Conservation (phyloP, 306 rosid genomes). For the Astragalus glycyphyllos region DNA sequence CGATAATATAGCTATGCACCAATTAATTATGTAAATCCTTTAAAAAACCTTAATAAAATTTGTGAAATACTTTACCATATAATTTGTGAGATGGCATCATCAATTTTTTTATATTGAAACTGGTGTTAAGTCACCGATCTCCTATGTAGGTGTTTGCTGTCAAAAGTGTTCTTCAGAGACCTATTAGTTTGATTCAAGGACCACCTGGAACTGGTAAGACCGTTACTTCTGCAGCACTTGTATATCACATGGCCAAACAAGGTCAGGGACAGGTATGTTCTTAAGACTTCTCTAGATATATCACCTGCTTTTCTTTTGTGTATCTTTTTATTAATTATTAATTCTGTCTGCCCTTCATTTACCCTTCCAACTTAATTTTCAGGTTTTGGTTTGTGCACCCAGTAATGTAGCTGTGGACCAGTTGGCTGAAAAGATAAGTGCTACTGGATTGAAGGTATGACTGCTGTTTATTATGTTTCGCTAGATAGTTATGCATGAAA, state of each 20-base stretch:
- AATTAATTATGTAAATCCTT: not conserved
- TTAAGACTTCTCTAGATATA: not conserved
- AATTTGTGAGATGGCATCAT: not conserved
- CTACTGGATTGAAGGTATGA: conserved; percentile 96
- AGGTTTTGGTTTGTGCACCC: conserved; percentile 99
- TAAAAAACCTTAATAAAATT: not conserved
- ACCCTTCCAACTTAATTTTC: conserved; percentile 30
- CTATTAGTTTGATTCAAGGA: conserved; percentile 99
- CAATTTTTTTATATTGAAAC: not conserved
- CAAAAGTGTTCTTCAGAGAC: conserved; percentile 98
- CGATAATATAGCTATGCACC: not conserved
- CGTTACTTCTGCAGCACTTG: conserved; percentile 98
- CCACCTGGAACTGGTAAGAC: conserved; percentile 99
- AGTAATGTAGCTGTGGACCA: conserved; percentile 98
- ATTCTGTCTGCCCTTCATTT: not conserved
- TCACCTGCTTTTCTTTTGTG: not conserved
- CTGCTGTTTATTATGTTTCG: conserved; percentile 16
- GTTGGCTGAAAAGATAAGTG: conserved; percentile 97
- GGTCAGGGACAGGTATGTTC: conserved; percentile 93
- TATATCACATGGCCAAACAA: conserved; percentile 99
- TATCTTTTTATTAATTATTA: not conserved
- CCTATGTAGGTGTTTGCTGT: conserved; percentile 86
- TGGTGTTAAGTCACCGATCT: conserved; percentile 29
- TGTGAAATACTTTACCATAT: conserved; percentile 20
- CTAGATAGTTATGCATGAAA: not conserved